Evolutionary conservation across 2,329 filamentous ascomycete genomes (phyloP).

Genomic region (Fusarium annulatum): DNA sequence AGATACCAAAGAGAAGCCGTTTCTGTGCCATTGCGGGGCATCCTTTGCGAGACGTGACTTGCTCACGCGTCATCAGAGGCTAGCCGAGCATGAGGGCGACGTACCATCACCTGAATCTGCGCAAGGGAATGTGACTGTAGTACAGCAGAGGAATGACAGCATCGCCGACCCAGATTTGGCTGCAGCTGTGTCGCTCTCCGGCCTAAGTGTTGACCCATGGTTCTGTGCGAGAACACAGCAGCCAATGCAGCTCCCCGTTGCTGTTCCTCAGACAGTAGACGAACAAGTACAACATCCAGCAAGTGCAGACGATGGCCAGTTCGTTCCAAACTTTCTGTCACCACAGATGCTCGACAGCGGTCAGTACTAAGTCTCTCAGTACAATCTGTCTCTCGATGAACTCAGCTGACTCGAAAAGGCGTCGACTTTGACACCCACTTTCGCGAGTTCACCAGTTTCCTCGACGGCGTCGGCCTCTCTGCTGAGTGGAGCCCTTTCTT

Average conservation of each 20-base stretch:
- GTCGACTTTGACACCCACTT: conserved; percentile 48
- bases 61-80: conserved; percentile 54
- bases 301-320: neutral
- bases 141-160: neutral
- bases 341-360: conserved; percentile 17
- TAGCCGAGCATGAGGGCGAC: conserved; percentile 13
- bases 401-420: neutral
- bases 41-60: conserved; percentile 59
- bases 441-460: conserved; percentile 52
- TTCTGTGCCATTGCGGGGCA: conserved; percentile 56
- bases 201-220: conserved; percentile 4
- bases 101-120: neutral
- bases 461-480: conserved; percentile 52
- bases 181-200: neutral
- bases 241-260: neutral
- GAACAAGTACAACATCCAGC: neutral
- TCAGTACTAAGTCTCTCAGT: neutral
- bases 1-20: conserved; percentile 63
- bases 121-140: neutral
- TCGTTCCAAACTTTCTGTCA: conserved; percentile 4
- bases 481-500: conserved; percentile 55
- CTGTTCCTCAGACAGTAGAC: neutral
- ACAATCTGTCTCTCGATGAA: no score
- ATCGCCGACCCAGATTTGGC: neutral
- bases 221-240: conserved; percentile 11